phyloP scores from a whole-genome alignment of 805 yeast genomes.

The Kurtzmaniella cleridarum region DNA sequence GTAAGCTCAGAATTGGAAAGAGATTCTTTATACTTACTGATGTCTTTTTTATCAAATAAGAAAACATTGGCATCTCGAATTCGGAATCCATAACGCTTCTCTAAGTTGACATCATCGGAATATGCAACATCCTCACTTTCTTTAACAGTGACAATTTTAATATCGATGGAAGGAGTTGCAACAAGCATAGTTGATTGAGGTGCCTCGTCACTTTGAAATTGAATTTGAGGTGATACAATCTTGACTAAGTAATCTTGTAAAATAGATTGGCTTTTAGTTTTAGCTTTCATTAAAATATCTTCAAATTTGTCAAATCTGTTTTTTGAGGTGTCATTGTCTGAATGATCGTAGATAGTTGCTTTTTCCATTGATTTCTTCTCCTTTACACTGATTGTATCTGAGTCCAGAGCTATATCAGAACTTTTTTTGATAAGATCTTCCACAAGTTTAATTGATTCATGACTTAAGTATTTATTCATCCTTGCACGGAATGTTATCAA shows the following conservation, averaged over 20 bases:
- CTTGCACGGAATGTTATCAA: constrained; percentile 25
- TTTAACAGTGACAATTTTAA: constrained; percentile 62
- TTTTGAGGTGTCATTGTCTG: constrained; percentile 5
- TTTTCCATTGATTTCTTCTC: not conserved
- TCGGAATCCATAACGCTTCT: constrained; percentile 65
- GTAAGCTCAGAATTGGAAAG: constrained; percentile 39
- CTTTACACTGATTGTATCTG: constrained; percentile 14
- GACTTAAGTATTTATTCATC: constrained; percentile 26
- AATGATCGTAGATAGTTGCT: no score
- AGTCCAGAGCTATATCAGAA: constrained; percentile 56
- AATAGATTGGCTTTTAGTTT: constrained; percentile 15
- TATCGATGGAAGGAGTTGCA: constrained; percentile 67
- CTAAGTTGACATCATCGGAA: constrained; percentile 36
- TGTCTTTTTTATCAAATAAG: constrained; percentile 51
- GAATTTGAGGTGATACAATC: constrained; percentile 40
- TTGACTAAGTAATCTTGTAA: constrained; percentile 37
- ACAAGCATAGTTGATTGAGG: constrained; percentile 58
- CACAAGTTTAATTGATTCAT: constrained; percentile 28
- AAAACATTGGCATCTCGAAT: constrained; percentile 68
- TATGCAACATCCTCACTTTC: constrained; percentile 33
- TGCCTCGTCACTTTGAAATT: constrained; percentile 32
- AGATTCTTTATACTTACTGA: constrained; percentile 18
- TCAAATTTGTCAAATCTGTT: constrained; percentile 29
- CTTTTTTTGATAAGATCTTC: constrained; percentile 24
- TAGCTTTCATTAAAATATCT: constrained; percentile 19